Conservation (phyloP, 805 yeast species). For the Saturnispora sanitii region DNA sequence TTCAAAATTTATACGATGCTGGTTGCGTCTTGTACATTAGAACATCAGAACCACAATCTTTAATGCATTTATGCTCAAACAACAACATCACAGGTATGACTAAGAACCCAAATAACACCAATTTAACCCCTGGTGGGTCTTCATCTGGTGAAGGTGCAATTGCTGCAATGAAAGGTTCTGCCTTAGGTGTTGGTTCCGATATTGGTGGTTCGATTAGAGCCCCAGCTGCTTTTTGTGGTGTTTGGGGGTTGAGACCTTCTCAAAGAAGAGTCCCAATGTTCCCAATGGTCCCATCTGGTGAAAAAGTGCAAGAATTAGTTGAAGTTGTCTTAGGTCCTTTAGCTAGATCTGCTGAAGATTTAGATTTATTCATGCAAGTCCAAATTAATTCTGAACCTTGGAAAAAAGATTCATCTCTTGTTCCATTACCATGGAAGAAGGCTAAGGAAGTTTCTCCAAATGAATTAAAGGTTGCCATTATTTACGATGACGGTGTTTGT, state of each 20-base stretch:
- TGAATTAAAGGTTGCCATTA: conserved; percentile 36
- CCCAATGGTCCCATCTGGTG: conserved; percentile 29
- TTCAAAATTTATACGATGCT: conserved; percentile 35
- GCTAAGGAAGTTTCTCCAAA: conserved; percentile 27
- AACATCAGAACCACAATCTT: conserved; percentile 46
- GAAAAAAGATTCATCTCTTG: conserved; percentile 38
- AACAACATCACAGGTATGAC: conserved; percentile 46
- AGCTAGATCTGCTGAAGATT: conserved; percentile 39
- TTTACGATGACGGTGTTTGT: conserved; percentile 39
- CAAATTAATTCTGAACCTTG: conserved; percentile 44
- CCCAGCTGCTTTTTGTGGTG: conserved; percentile 46
- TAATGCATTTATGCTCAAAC: conserved; percentile 47
- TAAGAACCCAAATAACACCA: conserved; percentile 38
- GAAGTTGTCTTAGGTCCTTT: conserved; percentile 38
- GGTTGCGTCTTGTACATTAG: conserved; percentile 49
- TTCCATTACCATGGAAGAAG: conserved; percentile 43
- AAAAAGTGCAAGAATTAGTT: conserved; percentile 39
- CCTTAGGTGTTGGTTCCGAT: conserved; percentile 33
- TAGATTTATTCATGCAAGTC: conserved; percentile 38
- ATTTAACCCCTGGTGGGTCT: conserved; percentile 43
- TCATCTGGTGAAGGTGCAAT: conserved; percentile 47
- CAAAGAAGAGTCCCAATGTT: conserved; percentile 36
- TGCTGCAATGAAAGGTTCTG: conserved; percentile 36
- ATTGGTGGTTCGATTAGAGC: conserved; percentile 42
- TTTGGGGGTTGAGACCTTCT: conserved; percentile 42